Evolutionary conservation across 176 grass and related monocot genomes (phyloP).

Genomic region (Eragrostis nindensis): DNA sequence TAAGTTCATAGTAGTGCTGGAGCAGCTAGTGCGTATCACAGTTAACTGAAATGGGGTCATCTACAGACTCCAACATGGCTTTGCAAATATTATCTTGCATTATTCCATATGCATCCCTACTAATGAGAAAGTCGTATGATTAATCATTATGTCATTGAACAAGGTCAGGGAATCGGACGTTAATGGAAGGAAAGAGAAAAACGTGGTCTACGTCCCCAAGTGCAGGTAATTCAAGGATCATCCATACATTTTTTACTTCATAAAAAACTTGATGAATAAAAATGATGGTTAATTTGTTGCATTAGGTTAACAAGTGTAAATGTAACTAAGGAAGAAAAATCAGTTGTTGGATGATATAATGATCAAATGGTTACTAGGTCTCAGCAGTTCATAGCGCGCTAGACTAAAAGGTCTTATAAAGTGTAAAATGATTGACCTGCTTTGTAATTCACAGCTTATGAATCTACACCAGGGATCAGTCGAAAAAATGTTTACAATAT

Average conservation of each 20-base stretch:
- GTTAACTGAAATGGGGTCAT: slow-evolving; percentile 27
- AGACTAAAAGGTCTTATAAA: neutral
- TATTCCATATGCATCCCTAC: neutral
- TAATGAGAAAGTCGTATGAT: slow-evolving; percentile 26
- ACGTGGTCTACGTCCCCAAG: slow-evolving; percentile 93
- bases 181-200: slow-evolving; percentile 83
- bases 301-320: slow-evolving; percentile 7
- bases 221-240: slow-evolving; percentile 76
- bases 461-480: slow-evolving; percentile 22
- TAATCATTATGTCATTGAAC: slow-evolving; percentile 56
- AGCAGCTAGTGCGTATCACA: neutral
- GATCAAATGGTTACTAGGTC: neutral
- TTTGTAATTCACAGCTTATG: slow-evolving; percentile 5
- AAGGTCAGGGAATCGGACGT: slow-evolving; percentile 92
- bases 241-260: neutral
- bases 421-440: slow-evolving; percentile 8
- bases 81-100: neutral
- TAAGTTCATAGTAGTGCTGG: neutral
- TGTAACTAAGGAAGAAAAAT: slow-evolving; percentile 2
- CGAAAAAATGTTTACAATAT: neutral
- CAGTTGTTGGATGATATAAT: neutral
- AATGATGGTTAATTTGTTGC: neutral
- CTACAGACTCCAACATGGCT: slow-evolving; percentile 20
- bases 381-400: neutral
- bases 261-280: neutral